Evolutionary conservation across 2,329 filamentous ascomycete species (phyloP), one percentile per base, ranked within the genome.

Genomic region (Fusarium redolens): DNA sequence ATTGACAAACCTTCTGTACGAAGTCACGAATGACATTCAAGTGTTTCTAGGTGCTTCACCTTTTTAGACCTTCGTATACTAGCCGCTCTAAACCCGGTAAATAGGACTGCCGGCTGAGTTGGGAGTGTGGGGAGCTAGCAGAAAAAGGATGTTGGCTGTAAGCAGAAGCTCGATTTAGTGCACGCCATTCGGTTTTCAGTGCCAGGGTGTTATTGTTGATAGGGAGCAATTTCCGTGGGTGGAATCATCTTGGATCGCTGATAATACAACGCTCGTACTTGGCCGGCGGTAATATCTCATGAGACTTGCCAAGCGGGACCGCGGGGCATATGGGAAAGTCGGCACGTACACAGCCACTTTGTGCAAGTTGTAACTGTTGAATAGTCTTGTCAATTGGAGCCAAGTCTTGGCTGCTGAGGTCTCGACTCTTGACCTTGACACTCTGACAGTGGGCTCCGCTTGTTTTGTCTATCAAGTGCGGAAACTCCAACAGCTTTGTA

Each of bases 341-440:
- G 71, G 71, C 71, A 74, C 71, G 58, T 58, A 69, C 71, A 69
- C 45, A 62, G 61, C 72, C 68, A 61, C 67, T 44, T 54, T 68
- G 54, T 65, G 71, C 62, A 44, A 68, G 41, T 31, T 65, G 63
- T 50, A 66, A 43, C 35, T 65, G 59, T 57, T 62, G 44, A 54
- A 61, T 56, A 68, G 14, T 65, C 74, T 68, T 50, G 56, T 73
- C 65, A 57, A 65, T 64, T 65, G 66, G 64, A 71, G 76, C 76
- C 76, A 78, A 78, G 76, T 68, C 76, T 78, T 78, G 76, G 76
- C 76, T 68, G 66, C 56, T 68, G 60, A 71, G 68, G 75, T 78
- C 75, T 71, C 56, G 75, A 77, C 75, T 76, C 68, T 75, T 62
- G 45, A 59, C 61, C 58, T 69, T 58, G 44, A 65, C 51, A 58